These are phyloP conservation scores for Megacollybia marginata DNA, from an alignment of 768 basidiomycete genomes.

Conservation along the genomic window DNA sequence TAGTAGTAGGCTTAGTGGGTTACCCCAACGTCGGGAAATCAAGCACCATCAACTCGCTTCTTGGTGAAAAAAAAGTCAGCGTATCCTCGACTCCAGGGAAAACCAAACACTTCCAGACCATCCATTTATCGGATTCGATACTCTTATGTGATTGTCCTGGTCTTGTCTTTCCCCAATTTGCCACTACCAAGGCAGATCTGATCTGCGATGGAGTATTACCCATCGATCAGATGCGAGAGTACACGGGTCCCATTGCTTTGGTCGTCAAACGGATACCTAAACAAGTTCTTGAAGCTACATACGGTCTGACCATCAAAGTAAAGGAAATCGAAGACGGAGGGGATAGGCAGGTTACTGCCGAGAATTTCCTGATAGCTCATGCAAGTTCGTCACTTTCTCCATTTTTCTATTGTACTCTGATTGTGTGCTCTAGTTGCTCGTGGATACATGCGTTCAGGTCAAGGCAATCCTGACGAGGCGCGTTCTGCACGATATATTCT, in stretches of 20 bases:
- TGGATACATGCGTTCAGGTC: slow-evolving; percentile 87
- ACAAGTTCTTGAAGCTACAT: slow-evolving; percentile 80
- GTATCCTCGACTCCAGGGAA: slow-evolving; percentile 97
- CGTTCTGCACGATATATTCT: slow-evolving; percentile 86
- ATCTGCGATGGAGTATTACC: slow-evolving; percentile 96
- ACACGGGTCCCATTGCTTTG: slow-evolving; percentile 77
- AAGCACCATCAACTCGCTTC: slow-evolving; percentile 91
- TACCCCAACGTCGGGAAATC: slow-evolving; percentile 99
- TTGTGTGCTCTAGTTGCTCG: slow-evolving; percentile 62
- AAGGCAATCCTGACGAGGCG: slow-evolving; percentile 97
- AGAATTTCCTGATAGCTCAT: slow-evolving; percentile 81
- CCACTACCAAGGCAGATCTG: slow-evolving; percentile 91
- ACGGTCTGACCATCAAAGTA: slow-evolving; percentile 73
- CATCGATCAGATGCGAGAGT: slow-evolving; percentile 94
- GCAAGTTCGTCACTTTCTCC: slow-evolving; percentile 60
- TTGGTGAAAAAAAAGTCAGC: slow-evolving; percentile 96
- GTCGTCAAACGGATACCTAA: slow-evolving; percentile 75
- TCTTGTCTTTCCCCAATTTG: slow-evolving; percentile 96
- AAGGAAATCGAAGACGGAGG: slow-evolving; percentile 75
- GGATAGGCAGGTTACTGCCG: slow-evolving; percentile 62
- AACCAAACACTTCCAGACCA: slow-evolving; percentile 99
- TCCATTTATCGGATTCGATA: slow-evolving; percentile 82
- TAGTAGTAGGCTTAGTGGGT: slow-evolving; percentile 87
- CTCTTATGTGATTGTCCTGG: slow-evolving; percentile 96
- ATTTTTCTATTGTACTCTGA: slow-evolving; percentile 8